Evolutionary conservation across 768 basidiomycete genomes (phyloP).

Genomic region (Suillus bovinus): DNA sequence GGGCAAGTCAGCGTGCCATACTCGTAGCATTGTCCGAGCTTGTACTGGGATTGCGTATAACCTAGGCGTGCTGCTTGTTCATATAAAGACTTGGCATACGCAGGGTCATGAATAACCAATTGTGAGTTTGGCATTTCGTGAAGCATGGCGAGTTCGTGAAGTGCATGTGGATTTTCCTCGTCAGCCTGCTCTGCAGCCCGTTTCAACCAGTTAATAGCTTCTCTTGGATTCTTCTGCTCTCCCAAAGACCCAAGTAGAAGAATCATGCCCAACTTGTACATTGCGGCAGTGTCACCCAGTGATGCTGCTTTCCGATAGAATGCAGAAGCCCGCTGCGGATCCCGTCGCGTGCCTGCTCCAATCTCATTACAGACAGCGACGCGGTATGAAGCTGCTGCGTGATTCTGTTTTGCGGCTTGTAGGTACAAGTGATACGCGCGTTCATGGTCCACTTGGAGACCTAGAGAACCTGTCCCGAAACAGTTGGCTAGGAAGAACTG

Average conservation of each 20-base stretch:
- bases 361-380: slow-evolving; percentile 99
- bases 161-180: slow-evolving; percentile 95
- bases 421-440: slow-evolving; percentile 96
- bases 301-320: slow-evolving; percentile 98
- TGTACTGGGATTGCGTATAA: slow-evolving; percentile 92
- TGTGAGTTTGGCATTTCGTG: slow-evolving; percentile 71
- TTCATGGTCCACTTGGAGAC: slow-evolving; percentile 96
- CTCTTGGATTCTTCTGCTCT: slow-evolving; percentile 83
- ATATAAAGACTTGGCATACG: slow-evolving; percentile 81
- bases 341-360: slow-evolving; percentile 91
- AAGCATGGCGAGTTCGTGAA: slow-evolving; percentile 91
- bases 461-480: slow-evolving; percentile 92
- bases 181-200: slow-evolving; percentile 97
- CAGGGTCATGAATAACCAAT: slow-evolving; percentile 76
- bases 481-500: slow-evolving; percentile 99
- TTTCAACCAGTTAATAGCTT: slow-evolving; percentile 93
- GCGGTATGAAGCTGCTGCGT: slow-evolving; percentile 91
- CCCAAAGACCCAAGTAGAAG: slow-evolving; percentile 82
- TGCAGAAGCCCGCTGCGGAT: slow-evolving; percentile 84
- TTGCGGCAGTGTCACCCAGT: slow-evolving; percentile 94
- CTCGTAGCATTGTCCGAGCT: slow-evolving; percentile 94
- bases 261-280: slow-evolving; percentile 99
- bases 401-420: slow-evolving; percentile 96
- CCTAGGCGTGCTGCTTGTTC: slow-evolving; percentile 92
- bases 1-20: slow-evolving; percentile 88